Evolutionary conservation across 2,329 filamentous ascomycete species (phyloP).

Genomic region (Gyromitra esculenta): DNA sequence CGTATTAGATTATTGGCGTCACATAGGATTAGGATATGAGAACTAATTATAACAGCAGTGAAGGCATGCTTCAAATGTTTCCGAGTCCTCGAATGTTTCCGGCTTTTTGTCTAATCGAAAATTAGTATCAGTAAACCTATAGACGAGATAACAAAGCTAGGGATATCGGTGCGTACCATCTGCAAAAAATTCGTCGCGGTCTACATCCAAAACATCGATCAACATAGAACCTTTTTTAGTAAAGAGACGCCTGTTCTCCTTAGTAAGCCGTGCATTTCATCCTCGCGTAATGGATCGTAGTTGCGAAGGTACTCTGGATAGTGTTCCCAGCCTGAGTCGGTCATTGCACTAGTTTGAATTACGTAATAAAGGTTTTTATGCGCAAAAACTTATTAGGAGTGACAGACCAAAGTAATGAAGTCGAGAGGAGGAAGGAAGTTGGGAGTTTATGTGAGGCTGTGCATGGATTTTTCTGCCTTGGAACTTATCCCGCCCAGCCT

Average conservation of each 20-base stretch:
- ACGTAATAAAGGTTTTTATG: constrained; percentile 2
- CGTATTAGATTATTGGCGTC: constrained; percentile 24
- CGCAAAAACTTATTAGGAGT: not conserved
- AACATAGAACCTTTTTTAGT: constrained; percentile 38
- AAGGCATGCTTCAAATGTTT: constrained; percentile 30
- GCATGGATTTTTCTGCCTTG: not conserved
- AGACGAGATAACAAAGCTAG: not conserved
- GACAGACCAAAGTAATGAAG: constrained; percentile 4
- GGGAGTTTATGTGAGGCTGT: constrained; percentile 29
- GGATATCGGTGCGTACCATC: not conserved
- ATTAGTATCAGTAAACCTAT: not conserved
- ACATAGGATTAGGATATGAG: not conserved
- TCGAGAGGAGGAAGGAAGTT: constrained; percentile 4
- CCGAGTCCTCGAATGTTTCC: constrained; percentile 24
- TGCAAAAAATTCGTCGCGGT: constrained; percentile 33
- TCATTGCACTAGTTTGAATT: constrained; percentile 22
- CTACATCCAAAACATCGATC: constrained; percentile 36
- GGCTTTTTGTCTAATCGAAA: constrained; percentile 21
- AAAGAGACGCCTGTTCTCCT: constrained; percentile 36
- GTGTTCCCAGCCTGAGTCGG: constrained; percentile 39
- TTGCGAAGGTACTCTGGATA: constrained; percentile 42
- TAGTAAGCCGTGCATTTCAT: constrained; percentile 34
- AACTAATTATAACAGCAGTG: constrained; percentile 28
- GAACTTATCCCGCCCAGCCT: constrained; percentile 37
- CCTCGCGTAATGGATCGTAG: constrained; percentile 44